Base-by-base conservation (phyloP, 768 basidiomycete genomes). In the Mycena chlorophos region DNA sequence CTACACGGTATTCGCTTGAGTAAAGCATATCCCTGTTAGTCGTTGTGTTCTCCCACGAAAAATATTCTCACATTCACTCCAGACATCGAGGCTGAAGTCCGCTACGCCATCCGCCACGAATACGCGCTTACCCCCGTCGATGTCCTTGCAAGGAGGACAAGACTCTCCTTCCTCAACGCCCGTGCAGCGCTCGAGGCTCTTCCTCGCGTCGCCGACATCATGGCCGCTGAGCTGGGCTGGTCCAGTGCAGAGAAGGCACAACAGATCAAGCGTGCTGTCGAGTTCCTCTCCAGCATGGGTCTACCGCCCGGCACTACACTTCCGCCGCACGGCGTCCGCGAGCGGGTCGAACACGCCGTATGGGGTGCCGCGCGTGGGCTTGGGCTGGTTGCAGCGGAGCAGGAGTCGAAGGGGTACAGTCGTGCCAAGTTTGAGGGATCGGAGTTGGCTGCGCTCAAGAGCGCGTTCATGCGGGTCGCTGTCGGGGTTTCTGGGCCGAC, bases 41-140 rank as follows among this genome's bases (percentile, higher is more conserved):
- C 2, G 27, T 16, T 45, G n/a, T n/a, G n/a, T n/a, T n/a, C n/a
- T n/a, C n/a, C n/a, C n/a, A n/a, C 22, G 28, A 28, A 5, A 26
- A 34, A 39, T 38, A 17, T 28, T 39, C 48, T 4, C 49, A 28
- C 17, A 42, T 47, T 20, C 1, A 22, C 34, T 27, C 6, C 62
- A 88, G 86, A 86, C 79, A 87, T 98, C 69, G 93, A 97, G 69
- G 94, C 92, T 1, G 96, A 99, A 74, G 86, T 95, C 5, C 85
- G 85, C 46, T 97, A 96, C 67, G 94, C 94, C 0, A 80, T 88
- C 20, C 85, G 85, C 14, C 78, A 93, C 69, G 96, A 99, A 74
- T 98, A 96, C 71, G 96, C 95, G 0, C 82, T 84, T 55, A 94
- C 88, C n/a, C 91, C 94, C 12, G 77, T 88, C 55, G 96, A 99